A percentile compares a stretch with the other conserved stretches of the same genome.
Conservation (phyloP, 805 yeast species). For the Sungouiozyma ichnusensis region DNA sequence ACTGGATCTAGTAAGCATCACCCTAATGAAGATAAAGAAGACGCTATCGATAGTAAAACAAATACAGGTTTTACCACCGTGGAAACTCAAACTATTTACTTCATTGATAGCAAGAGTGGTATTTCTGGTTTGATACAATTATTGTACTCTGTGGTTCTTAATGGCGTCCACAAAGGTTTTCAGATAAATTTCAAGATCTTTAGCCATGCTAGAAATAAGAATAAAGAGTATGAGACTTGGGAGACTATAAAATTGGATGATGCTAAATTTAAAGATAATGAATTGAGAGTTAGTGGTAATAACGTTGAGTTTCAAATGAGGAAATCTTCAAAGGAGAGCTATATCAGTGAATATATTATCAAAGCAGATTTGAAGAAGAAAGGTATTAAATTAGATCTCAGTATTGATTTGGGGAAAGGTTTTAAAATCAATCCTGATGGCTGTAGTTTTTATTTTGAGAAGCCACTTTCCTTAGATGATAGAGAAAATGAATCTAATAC, state of each 20-base stretch:
- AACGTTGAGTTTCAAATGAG: slow-evolving; percentile 14
- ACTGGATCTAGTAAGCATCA: not conserved
- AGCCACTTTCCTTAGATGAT: slow-evolving; percentile 46
- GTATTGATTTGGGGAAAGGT: slow-evolving; percentile 32
- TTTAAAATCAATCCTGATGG: slow-evolving; percentile 75
- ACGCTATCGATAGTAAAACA: slow-evolving; percentile 8
- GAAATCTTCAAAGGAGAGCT: slow-evolving; percentile 2
- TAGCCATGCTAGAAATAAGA: slow-evolving; percentile 8
- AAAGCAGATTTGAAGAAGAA: slow-evolving; percentile 8
- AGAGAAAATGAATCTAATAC: slow-evolving; percentile 29
- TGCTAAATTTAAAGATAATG: slow-evolving; percentile 10
- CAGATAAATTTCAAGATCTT: slow-evolving; percentile 42
- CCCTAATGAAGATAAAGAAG: not conserved
- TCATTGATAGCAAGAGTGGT: slow-evolving; percentile 35
- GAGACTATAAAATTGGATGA: slow-evolving; percentile 35
- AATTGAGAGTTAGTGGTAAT: slow-evolving; percentile 13
- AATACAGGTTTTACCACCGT: slow-evolving; percentile 29
- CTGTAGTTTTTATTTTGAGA: slow-evolving; percentile 51
- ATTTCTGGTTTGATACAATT: slow-evolving; percentile 42
- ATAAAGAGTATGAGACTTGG: slow-evolving; percentile 33
- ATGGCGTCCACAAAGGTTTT: slow-evolving; percentile 42
- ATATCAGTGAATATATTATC: not conserved
- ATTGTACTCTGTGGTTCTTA: slow-evolving; percentile 40
- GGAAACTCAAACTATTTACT: slow-evolving; percentile 47
- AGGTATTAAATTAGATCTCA: slow-evolving; percentile 12